Conservation (phyloP, 345 rosid genomes). For the Nephelium lappaceum region DNA sequence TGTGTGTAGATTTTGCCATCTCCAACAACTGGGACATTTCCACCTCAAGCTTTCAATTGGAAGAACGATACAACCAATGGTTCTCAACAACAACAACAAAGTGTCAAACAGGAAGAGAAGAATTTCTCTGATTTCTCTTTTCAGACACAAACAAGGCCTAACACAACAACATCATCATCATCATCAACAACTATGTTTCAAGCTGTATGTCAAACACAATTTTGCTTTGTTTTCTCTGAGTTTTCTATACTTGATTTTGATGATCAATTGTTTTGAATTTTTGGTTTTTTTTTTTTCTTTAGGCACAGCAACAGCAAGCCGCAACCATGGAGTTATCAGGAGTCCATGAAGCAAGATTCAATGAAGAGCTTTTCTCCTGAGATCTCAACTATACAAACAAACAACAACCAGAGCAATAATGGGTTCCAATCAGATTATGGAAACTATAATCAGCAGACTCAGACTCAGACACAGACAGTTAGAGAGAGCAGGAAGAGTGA, state of each 20-base stretch:
- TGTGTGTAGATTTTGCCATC: constrained; percentile 73
- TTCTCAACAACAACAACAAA: constrained; percentile 20
- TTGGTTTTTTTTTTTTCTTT: constrained; percentile 5
- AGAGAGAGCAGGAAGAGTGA: constrained; percentile 68
- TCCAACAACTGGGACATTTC: constrained; percentile 84
- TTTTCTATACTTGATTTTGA: not conserved
- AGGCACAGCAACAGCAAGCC: constrained; percentile 58
- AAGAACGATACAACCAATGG: constrained; percentile 26
- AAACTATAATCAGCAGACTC: constrained; percentile 39
- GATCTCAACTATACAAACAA: constrained; percentile 43
- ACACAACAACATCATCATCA: constrained; percentile 20
- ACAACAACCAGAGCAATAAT: constrained; percentile 31
- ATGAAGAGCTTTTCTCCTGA: constrained; percentile 47
- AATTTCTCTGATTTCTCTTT: constrained; percentile 57
- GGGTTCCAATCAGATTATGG: constrained; percentile 38
- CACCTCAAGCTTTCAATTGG: constrained; percentile 56
- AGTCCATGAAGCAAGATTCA: constrained; percentile 33
- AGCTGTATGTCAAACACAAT: constrained; percentile 32
- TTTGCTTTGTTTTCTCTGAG: not conserved
- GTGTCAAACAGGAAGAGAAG: constrained; percentile 49
- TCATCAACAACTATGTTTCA: constrained; percentile 34
- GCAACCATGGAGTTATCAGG: constrained; percentile 51
- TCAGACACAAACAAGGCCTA: constrained; percentile 41
- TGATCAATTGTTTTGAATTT: constrained; percentile 1
- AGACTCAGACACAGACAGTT: constrained; percentile 42